Conservation (phyloP, 495 filamentous ascomycete species). For the Penicillium soppii region DNA sequence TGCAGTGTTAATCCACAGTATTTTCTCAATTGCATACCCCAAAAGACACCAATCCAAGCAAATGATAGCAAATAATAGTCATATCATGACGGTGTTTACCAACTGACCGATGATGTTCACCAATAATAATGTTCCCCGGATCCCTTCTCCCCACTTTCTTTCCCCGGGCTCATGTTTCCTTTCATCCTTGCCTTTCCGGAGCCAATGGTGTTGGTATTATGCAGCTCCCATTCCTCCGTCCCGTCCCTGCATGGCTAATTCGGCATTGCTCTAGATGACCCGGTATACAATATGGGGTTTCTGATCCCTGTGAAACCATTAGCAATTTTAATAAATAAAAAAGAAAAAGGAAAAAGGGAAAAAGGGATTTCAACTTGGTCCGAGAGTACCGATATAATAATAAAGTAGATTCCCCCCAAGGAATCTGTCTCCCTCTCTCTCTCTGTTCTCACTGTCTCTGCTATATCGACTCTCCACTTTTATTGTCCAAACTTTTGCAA, state of each 20-base stretch:
- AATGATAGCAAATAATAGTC: not conserved
- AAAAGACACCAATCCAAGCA: too few species aligned
- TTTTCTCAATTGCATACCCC: too few species aligned
- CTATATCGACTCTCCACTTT: slow-evolving; percentile 1
- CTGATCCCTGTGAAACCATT: not conserved
- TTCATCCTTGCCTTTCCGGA: slow-evolving; percentile 1
- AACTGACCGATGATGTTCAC: not conserved
- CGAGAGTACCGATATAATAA: too few species aligned
- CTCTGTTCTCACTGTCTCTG: too few species aligned
- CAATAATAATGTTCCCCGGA: not conserved
- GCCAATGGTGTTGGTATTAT: not conserved
- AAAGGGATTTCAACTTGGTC: too few species aligned
- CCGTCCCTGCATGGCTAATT: slow-evolving; percentile 7
- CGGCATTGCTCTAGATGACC: not conserved
- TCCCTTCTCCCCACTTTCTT: slow-evolving; percentile 1
- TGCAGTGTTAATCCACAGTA: too few species aligned
- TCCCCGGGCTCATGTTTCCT: slow-evolving; percentile 1
- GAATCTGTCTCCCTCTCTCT: not conserved
- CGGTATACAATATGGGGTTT: too few species aligned
- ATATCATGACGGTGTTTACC: not conserved
- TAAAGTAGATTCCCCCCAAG: too few species aligned
- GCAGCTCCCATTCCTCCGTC: slow-evolving; percentile 2
- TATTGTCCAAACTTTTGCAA: slow-evolving; percentile 1
- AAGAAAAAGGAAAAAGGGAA: not conserved
- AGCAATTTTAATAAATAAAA: not conserved